Base-by-base conservation (phyloP, 768 basidiomycete species). In the Collybia mongolica region DNA sequence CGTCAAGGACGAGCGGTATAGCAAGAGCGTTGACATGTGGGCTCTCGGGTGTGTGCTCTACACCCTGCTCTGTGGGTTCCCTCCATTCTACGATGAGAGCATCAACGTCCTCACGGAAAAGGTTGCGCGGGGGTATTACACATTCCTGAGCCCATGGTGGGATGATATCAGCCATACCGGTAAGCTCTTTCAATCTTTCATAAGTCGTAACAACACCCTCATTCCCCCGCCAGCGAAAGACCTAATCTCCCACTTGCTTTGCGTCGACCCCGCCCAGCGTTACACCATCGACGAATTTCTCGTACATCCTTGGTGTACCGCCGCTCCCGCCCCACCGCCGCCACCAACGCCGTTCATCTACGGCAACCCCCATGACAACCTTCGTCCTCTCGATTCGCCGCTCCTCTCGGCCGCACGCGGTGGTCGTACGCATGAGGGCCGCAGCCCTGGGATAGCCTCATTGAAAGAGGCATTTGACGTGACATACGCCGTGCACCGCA, bases 91-190 rank as follows among this genome's bases (percentile, higher is more conserved):
- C 69, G 97, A 99, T 57, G 97, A 99, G 68, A 95, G 91, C 63
- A 99, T 99, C 71, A 93, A 90, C 59, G 93, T 98, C 36, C 80
- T 98, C 39, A 98, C 97, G 0, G 96, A 98, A 69, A 99, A 99
- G 69, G 97, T 99, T 19, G 97, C 97, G 2, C 77, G 88, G 53
- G 97, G 97, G 5, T 90, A 97, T 65, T 99, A 98, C 67, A 98
- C 97, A 0, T 99, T 99, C 76, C 73, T 99, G 43, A 96, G 92
- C 60, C 97, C 97, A 2, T 99, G 98, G 93, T 99, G 97, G 97
- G 96, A 99, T 60, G 90, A 97, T 57, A 92, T 98, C 55, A 91
- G 87, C 53, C 64, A 73, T 53, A 80, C 84, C 50, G 90, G 93
- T 94, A 57, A 35, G 76, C 56, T 17, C 28, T 32, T 17, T 23